A percentile compares a stretch with the other conserved stretches of the same genome.
Conservation (phyloP, 169 alveolate genomes). For the Cryptosporidium meleagridis region DNA sequence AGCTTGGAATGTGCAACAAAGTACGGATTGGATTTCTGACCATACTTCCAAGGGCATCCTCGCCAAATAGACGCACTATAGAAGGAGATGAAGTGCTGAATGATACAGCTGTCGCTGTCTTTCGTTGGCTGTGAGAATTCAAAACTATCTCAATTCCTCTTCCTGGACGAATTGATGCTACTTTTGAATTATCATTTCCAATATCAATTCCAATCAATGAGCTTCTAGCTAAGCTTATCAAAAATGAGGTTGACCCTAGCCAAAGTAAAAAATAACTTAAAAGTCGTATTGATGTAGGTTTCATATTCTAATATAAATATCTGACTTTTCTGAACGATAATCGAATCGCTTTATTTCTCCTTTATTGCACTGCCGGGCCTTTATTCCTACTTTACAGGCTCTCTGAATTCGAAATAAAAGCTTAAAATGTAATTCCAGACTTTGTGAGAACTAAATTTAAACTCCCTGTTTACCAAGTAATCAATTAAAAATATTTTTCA, state of each 20-base stretch:
- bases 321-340: neutral
- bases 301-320: neutral
- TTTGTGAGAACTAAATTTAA: constrained; percentile 1
- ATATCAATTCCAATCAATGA: constrained; percentile 82
- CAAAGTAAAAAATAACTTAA: neutral
- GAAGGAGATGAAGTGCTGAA: constrained; percentile 75
- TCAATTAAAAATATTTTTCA: no score
- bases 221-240: neutral
- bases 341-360: neutral
- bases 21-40: constrained; percentile 79
- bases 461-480: neutral
- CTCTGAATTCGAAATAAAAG: neutral
- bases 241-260: neutral
- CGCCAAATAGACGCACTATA: constrained; percentile 78
- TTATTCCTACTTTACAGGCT: neutral
- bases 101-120: constrained; percentile 79
- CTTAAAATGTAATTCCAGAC: neutral
- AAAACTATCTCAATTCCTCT: constrained; percentile 82
- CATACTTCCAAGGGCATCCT: constrained; percentile 78
- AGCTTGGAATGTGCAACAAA: constrained; percentile 74
- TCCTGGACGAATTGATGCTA: constrained; percentile 84
- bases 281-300: neutral
- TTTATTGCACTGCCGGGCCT: neutral
- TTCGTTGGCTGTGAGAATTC: constrained; percentile 80
- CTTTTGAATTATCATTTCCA: constrained; percentile 82